Evolutionary conservation across 2,329 filamentous ascomycete species (phyloP).

Genomic region (Claviceps sorghi): DNA sequence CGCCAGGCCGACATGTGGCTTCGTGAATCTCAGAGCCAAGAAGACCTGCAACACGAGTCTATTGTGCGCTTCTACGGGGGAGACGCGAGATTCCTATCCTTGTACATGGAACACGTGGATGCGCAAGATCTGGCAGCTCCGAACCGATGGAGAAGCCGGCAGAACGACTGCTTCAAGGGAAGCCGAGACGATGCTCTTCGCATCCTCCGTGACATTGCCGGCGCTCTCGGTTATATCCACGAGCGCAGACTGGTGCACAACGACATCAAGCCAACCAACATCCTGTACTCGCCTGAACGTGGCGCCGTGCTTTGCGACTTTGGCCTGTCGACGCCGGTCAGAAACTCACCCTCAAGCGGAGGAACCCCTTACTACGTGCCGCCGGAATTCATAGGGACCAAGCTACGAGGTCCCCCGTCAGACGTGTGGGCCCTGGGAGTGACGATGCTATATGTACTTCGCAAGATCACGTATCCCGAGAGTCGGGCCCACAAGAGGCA

Average conservation of each 20-base stretch:
- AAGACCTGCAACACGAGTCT: conserved; percentile 39
- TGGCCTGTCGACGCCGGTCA: conserved; percentile 36
- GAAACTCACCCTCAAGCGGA: conserved; percentile 32
- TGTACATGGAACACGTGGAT: conserved; percentile 49
- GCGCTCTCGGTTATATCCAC: conserved; percentile 43
- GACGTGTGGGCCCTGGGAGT: conserved; percentile 47
- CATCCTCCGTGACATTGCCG: conserved; percentile 39
- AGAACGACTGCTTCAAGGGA: conserved; percentile 36
- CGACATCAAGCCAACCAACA: conserved; percentile 49
- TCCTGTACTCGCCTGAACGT: conserved; percentile 42
- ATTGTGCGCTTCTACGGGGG: conserved; percentile 45
- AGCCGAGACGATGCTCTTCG: conserved; percentile 32
- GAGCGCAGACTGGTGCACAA: conserved; percentile 40
- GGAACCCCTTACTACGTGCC: conserved; percentile 49
- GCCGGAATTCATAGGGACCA: conserved; percentile 43
- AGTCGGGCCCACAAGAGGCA: conserved; percentile 30
- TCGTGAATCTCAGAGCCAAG: conserved; percentile 41
- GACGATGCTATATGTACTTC: conserved; percentile 45
- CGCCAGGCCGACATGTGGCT: conserved; percentile 46
- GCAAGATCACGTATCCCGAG: conserved; percentile 41
- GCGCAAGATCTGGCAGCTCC: conserved; percentile 37
- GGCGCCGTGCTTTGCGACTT: conserved; percentile 48
- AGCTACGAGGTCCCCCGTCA: conserved; percentile 37
- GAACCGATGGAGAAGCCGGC: conserved; percentile 33
- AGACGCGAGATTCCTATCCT: conserved; percentile 42